These are phyloP conservation scores for Tetragonia tetragonoides DNA, from an alignment of 148 eudicot genomes.

Conservation along the genomic window DNA sequence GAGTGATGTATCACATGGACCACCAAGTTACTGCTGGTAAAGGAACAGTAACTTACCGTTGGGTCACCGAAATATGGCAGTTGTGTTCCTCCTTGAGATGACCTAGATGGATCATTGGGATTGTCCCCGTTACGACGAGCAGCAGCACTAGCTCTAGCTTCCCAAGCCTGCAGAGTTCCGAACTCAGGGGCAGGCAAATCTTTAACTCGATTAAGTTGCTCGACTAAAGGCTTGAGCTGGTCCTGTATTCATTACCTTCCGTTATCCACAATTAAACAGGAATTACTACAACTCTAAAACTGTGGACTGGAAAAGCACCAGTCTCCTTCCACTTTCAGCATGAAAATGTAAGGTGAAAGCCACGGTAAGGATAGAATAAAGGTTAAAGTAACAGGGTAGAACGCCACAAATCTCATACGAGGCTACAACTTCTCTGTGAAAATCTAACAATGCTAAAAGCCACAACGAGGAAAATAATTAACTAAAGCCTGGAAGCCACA, in stretches of 20 bases:
- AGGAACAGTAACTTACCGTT: constrained; percentile 44
- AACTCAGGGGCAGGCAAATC: constrained; percentile 80
- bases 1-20: not conserved
- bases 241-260: constrained; percentile 43
- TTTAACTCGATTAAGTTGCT: constrained; percentile 77
- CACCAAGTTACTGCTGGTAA: constrained; percentile 22
- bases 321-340: no score
- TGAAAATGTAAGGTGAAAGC: not conserved
- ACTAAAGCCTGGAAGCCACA: no score
- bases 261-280: constrained; percentile 9
- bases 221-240: constrained; percentile 83
- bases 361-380: not conserved
- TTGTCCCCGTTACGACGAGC: constrained; percentile 56
- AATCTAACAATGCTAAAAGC: no score
- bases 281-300: not conserved
- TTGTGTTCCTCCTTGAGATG: constrained; percentile 68
- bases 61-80: constrained; percentile 89
- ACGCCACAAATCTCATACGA: not conserved
- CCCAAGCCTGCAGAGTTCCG: constrained; percentile 92
- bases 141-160: constrained; percentile 68
- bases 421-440: not conserved
- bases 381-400: not conserved
- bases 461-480: no score
- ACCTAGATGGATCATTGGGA: constrained; percentile 51
- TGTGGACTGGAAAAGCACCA: not conserved